phyloP scores from a whole-genome alignment of 1,284 basidiomycete genomes.

The Fistulina hepatica region DNA sequence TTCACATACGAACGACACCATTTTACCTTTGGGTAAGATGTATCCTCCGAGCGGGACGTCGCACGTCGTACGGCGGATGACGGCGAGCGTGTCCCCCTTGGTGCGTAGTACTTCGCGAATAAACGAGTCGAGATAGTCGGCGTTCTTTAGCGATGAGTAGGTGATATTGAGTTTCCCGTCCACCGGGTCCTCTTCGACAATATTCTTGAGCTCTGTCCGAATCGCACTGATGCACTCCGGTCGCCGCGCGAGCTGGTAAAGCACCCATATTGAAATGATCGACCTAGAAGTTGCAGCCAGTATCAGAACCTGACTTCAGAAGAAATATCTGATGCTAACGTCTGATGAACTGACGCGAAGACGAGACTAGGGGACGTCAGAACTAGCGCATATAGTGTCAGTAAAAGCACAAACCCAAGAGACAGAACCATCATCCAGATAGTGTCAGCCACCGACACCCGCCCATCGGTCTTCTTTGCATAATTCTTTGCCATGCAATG shows the following conservation, averaged over 20 bases:
- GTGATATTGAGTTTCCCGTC: conserved; percentile 19
- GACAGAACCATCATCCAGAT: conserved; percentile 14
- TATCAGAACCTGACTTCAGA: not conserved
- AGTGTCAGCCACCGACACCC: conserved; percentile 6
- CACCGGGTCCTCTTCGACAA: conserved; percentile 18
- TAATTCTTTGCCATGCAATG: conserved; percentile 10
- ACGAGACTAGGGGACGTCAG: conserved; percentile 19
- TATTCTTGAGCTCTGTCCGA: conserved; percentile 13
- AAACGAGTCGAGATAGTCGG: conserved; percentile 26
- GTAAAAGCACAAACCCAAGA: conserved; percentile 8
- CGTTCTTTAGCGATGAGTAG: conserved; percentile 23
- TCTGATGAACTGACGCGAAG: conserved; percentile 29
- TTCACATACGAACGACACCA: not conserved
- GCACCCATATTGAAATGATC: conserved; percentile 26
- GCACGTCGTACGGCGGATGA: conserved; percentile 22
- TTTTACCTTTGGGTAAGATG: conserved; percentile 25
- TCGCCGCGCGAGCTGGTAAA: conserved; percentile 17
- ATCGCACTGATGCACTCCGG: conserved; percentile 16
- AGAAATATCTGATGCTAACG: conserved; percentile 16
- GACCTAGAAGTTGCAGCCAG: conserved; percentile 13
- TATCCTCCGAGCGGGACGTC: conserved; percentile 24
- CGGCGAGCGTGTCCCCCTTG: conserved; percentile 28
- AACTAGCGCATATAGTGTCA: not conserved
- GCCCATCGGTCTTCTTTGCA: conserved; percentile 7
- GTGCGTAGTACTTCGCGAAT: conserved; percentile 29